phyloP scores from a whole-genome alignment of 2,329 filamentous ascomycete genomes.

The Neophaeococcomyces mojaviensis region DNA sequence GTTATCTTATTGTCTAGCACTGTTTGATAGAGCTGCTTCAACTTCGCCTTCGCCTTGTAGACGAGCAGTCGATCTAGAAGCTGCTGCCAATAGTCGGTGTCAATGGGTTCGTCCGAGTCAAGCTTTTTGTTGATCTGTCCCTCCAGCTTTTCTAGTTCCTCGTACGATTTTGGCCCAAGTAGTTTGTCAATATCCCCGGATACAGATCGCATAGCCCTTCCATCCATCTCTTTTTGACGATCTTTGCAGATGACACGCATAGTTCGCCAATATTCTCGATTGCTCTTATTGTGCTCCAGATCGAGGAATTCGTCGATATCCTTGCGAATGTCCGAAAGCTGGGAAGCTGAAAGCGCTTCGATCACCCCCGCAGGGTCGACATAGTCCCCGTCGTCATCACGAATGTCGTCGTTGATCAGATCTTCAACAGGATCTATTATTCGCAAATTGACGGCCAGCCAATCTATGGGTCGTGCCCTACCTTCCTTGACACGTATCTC shows the following conservation, averaged over 20 bases:
- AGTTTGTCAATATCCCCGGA: conserved; percentile 82
- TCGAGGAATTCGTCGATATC: conserved; percentile 75
- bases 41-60: conserved; percentile 84
- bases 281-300: conserved; percentile 69
- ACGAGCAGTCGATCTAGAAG: conserved; percentile 74
- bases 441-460: conserved; percentile 81
- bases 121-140: conserved; percentile 80
- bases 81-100: conserved; percentile 97
- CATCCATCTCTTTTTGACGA: conserved; percentile 57
- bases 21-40: conserved; percentile 68
- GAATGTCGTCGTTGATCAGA: conserved; percentile 70
- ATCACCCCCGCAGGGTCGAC: conserved; percentile 76
- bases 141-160: conserved; percentile 81
- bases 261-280: conserved; percentile 84
- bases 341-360: conserved; percentile 57
- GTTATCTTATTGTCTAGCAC: conserved; percentile 65
- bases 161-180: conserved; percentile 72
- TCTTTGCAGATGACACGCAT: conserved; percentile 79
- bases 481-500: conserved; percentile 88
- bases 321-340: conserved; percentile 68
- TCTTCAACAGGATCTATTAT: conserved; percentile 80
- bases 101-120: conserved; percentile 80
- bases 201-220: conserved; percentile 72
- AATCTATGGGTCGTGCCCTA: conserved; percentile 86
- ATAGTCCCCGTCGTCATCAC: conserved; percentile 68